Conservation (phyloP, 805 yeast species). For the Kodamaea nitidulidarum region DNA sequence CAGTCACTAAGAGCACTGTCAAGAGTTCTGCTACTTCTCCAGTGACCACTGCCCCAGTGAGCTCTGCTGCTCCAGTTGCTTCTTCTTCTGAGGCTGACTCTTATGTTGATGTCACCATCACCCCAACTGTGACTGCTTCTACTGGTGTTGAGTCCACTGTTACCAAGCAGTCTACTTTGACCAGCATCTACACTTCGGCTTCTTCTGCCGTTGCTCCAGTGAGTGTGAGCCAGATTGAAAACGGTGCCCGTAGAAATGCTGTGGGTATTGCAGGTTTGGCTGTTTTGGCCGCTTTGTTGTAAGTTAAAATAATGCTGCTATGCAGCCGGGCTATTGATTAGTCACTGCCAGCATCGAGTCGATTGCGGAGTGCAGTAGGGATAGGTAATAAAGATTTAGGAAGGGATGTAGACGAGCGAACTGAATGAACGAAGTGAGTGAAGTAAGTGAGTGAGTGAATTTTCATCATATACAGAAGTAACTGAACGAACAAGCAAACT, state of each 20-base stretch:
- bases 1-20: slow-evolving; percentile 7
- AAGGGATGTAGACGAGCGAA: too few relatives aligned
- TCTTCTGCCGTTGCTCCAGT: slow-evolving; percentile 21
- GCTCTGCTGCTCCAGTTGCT: slow-evolving; percentile 9
- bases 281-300: slow-evolving; percentile 40
- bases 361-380: slow-evolving; percentile 1
- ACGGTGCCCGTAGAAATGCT: slow-evolving; percentile 28
- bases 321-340: background rate
- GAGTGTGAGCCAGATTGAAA: slow-evolving; percentile 20
- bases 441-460: too few relatives aligned
- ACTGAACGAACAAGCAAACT: background rate
- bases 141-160: slow-evolving; percentile 44
- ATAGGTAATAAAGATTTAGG: background rate
- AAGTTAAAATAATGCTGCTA: too few relatives aligned
- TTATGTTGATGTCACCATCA: slow-evolving; percentile 47
- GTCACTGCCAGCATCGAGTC: slow-evolving; percentile 1
- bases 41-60: slow-evolving; percentile 9
- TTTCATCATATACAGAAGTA: background rate
- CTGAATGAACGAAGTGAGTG: too few relatives aligned
- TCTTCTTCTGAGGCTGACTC: slow-evolving; percentile 21
- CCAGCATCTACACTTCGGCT: slow-evolving; percentile 25
- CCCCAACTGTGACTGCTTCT: slow-evolving; percentile 47
- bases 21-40: slow-evolving; percentile 10
- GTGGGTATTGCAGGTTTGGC: slow-evolving; percentile 40
- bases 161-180: slow-evolving; percentile 34